phyloP scores from a whole-genome alignment of 768 basidiomycete genomes.

The Collybia sordida region DNA sequence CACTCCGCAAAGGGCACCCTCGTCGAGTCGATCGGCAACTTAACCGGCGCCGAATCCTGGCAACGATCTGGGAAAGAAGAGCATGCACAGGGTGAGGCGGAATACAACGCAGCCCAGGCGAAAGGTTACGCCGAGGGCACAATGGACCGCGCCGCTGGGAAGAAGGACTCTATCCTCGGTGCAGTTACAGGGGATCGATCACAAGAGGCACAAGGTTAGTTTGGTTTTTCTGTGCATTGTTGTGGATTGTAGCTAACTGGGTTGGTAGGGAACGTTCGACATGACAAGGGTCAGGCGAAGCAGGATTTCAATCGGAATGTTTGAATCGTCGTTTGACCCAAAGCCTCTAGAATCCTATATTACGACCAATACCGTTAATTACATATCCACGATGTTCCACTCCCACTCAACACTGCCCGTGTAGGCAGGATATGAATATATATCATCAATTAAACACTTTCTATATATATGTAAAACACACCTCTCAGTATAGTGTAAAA shows the following conservation, averaged over 20 bases:
- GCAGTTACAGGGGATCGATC: conserved; percentile 46
- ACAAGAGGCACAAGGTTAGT: conserved; percentile 40
- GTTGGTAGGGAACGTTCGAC: conserved; percentile 45
- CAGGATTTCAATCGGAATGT: conserved; percentile 50
- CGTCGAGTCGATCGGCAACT: conserved; percentile 37
- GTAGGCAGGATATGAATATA: too few species aligned
- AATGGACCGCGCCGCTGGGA: conserved; percentile 40
- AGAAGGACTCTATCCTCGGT: conserved; percentile 47
- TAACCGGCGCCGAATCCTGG: conserved; percentile 39
- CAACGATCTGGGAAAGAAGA: conserved; percentile 40
- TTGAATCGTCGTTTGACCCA: neutral
- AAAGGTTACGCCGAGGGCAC: conserved; percentile 48
- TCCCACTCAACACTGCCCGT: too few species aligned
- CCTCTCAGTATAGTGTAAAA: too few species aligned
- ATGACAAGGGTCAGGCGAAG: conserved; percentile 55
- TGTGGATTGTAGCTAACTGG: neutral
- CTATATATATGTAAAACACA: too few species aligned
- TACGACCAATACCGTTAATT: neutral
- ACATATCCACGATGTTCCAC: too few species aligned
- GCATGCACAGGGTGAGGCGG: conserved; percentile 44
- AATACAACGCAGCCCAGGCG: conserved; percentile 43
- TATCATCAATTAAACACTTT: too few species aligned
- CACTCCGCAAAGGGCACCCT: conserved; percentile 36
- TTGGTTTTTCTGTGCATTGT: too few species aligned
- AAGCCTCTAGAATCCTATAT: neutral